These are phyloP conservation scores for Pythium plurisporium DNA, from an alignment of 352 stramenopile species.

Conservation along the genomic window DNA sequence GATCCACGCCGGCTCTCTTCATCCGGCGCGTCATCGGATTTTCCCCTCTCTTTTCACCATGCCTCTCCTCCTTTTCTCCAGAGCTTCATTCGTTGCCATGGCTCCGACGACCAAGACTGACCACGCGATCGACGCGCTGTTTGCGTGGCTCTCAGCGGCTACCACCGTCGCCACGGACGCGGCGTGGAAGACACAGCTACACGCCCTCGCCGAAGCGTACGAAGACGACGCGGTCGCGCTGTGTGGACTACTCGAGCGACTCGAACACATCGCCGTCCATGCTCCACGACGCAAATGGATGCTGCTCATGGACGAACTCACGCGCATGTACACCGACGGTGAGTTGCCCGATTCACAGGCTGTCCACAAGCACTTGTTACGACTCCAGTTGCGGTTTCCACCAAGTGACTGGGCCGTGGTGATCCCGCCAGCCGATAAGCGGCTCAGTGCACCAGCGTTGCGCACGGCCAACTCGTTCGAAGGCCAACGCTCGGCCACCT, in stretches of 20 bases:
- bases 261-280: neutral
- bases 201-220: neutral
- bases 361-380: neutral
- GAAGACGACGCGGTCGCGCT: slow-evolving; percentile 4
- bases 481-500: neutral
- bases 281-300: slow-evolving; percentile 1
- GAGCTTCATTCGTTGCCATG: neutral
- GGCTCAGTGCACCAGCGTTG: slow-evolving; percentile 3
- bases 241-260: neutral
- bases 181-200: neutral
- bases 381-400: slow-evolving; percentile 5
- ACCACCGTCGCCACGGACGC: neutral
- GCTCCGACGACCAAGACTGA: neutral
- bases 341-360: neutral
- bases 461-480: slow-evolving; percentile 8
- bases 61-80: neutral
- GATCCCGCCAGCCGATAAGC: neutral
- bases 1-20: neutral
- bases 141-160: slow-evolving; percentile 6
- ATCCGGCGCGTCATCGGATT: slow-evolving; percentile 53
- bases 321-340: neutral
- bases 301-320: neutral
- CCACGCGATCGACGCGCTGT: neutral
- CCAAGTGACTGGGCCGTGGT: neutral
- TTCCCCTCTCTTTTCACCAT: slow-evolving; percentile 49